Conservation (phyloP, 176 grass and related monocot species). For the Metroxylon sagu region DNA sequence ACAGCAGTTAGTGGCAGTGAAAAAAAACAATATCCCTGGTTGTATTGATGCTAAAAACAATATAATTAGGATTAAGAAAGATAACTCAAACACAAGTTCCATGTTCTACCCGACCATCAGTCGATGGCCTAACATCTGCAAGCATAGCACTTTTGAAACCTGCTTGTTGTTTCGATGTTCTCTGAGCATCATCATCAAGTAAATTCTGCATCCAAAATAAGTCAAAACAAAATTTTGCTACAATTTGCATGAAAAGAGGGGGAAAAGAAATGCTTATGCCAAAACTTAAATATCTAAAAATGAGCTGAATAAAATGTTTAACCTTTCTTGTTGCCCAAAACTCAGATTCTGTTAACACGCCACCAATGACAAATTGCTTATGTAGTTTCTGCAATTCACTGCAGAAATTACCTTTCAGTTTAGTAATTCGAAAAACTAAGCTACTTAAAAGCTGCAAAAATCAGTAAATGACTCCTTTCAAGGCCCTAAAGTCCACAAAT, state of each 20-base stretch:
- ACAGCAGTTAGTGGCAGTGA: no score
- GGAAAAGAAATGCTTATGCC: no score
- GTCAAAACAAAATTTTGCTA: slow-evolving; percentile 12
- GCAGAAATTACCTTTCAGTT: slow-evolving; percentile 22
- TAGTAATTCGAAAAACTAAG: no score
- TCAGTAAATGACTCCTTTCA: no score
- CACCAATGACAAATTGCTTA: slow-evolving; percentile 83
- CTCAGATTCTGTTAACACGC: slow-evolving; percentile 74
- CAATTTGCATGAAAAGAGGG: background rate
- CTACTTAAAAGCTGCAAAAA: no score
- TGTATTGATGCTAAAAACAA: background rate
- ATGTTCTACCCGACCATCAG: slow-evolving; percentile 83
- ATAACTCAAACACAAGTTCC: slow-evolving; percentile 24
- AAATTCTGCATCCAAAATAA: slow-evolving; percentile 51
- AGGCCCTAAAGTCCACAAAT: no score
- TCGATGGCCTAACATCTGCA: slow-evolving; percentile 73
- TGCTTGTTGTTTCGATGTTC: slow-evolving; percentile 58
- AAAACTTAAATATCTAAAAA: no score
- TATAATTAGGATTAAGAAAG: slow-evolving; percentile 8
- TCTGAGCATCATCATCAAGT: slow-evolving; percentile 63
- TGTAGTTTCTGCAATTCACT: slow-evolving; percentile 92
- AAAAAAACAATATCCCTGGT: no score
- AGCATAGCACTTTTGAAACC: slow-evolving; percentile 94
- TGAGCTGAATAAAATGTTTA: no score
- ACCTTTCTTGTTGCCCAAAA: slow-evolving; percentile 99